These are phyloP conservation scores for Sanguinoderma infundibulare DNA, from an alignment of 1,284 basidiomycete species.

Conservation along the genomic window DNA sequence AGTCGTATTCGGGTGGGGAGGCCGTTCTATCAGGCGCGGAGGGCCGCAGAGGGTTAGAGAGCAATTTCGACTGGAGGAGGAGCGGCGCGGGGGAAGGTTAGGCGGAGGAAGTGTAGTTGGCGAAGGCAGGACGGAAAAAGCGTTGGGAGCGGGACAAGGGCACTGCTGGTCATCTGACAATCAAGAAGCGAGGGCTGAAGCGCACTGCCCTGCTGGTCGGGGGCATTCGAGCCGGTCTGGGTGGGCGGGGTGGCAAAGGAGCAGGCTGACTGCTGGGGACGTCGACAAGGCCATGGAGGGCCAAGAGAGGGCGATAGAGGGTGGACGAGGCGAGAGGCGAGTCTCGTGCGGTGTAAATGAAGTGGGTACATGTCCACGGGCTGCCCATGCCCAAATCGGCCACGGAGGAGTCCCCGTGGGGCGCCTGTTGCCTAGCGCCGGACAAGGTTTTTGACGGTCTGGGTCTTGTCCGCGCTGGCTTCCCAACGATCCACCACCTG, in stretches of 20 bases:
- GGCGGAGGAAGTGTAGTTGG: neutral
- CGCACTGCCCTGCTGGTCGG: neutral
- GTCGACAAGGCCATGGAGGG: neutral
- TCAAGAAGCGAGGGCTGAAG: neutral
- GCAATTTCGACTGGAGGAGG: neutral
- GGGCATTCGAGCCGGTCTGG: neutral
- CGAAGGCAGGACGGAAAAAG: neutral
- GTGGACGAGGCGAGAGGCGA: neutral
- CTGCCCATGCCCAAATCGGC: neutral
- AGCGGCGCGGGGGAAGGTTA: neutral
- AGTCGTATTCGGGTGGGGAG: neutral
- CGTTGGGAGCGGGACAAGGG: neutral
- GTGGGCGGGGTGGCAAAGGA: neutral
- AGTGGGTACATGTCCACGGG: neutral
- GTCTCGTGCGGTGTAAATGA: neutral
- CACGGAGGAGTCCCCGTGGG: neutral
- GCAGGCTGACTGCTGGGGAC: neutral
- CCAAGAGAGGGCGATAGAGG: neutral
- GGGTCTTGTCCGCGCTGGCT: constrained; percentile 9
- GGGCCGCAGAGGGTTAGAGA: neutral
- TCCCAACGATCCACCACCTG: constrained; percentile 9
- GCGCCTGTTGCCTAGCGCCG: constrained; percentile 16
- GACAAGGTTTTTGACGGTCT: constrained; percentile 25
- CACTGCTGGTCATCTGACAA: constrained; percentile 1
- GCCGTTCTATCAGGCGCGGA: neutral